Evolutionary conservation across 2,329 filamentous ascomycete genomes (phyloP), one percentile per base, ranked within the genome.

Genomic region (Alternaria sp.): DNA sequence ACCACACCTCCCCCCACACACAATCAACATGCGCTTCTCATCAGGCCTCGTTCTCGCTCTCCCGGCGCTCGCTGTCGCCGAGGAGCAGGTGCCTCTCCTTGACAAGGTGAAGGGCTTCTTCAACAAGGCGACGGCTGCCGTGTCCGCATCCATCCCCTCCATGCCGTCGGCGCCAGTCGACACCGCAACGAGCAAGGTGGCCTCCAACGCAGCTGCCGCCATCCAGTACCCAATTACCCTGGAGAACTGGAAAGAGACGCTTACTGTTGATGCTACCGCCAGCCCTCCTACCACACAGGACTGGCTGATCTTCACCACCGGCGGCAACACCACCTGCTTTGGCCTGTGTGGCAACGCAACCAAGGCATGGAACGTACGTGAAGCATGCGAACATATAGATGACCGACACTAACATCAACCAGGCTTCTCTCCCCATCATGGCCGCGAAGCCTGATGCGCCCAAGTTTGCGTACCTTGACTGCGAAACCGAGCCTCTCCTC

Each of bases 261-360:
- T 95, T 64, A 89, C 83, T 55, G 87, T 88, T 28, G 83, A 87
- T 61, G 83, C 87, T 64, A 80, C 87, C 9, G 87, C 81, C 26
- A 85, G 87, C 65, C 86, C 75, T 57, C 78, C 87, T 11, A 85
- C 82, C 8, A 90, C 91, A 6, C 90, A 91, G 80, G 90, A 93
- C 81, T 94, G 90, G 90, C 89, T 91, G 84, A 83, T 95, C 65
- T 85, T 92, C 70, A 82, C 93, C 70, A 92, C 89, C 10, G 92
- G 92, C 60, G 85, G 90, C 71, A 94, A 94, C 84, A 90, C 89
- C 83, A 93, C 92, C 30, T 95, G 92, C 83, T 90, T 86, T 76
- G 92, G 91, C 71, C 85, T 87, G 74, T 95, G 92, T 80, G 84
- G 76, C 45, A 84, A 82, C 64, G 81, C 90, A 57, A 90, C 93